Percentiles rank a stretch among this genome's conserved stretches.
Conservation (phyloP, 345 rosid genomes). For the Eutrema heterophyllum region DNA sequence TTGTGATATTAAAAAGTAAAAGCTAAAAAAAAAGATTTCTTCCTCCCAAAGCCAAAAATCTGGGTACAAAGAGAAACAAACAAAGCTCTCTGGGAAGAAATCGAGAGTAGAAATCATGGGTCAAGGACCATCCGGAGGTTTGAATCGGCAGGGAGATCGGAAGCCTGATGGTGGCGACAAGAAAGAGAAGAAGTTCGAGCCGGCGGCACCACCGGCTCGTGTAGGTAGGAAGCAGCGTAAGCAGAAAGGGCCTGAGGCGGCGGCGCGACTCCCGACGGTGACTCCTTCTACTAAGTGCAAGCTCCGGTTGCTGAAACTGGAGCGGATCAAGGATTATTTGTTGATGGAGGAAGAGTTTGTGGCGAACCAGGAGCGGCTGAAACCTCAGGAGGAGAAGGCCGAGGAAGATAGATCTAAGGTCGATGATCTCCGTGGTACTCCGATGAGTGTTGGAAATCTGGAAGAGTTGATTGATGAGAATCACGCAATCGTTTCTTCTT, state of each 20-base stretch:
- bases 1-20: background rate
- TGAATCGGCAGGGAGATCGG: constrained; percentile 77
- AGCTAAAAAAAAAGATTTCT: constrained; percentile 10
- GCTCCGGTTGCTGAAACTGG: constrained; percentile 73
- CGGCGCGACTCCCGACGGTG: constrained; percentile 79
- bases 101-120: constrained; percentile 52
- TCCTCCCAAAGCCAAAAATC: constrained; percentile 29
- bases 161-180: constrained; percentile 69
- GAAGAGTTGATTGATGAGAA: constrained; percentile 97
- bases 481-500: constrained; percentile 89
- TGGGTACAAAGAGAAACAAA: background rate
- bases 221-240: constrained; percentile 86
- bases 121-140: constrained; percentile 86
- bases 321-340: constrained; percentile 83
- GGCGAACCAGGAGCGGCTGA: constrained; percentile 78
- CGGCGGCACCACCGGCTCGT: constrained; percentile 85
- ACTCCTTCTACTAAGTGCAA: constrained; percentile 84
- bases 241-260: constrained; percentile 92
- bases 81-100: background rate
- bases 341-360: constrained; percentile 98
- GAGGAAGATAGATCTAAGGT: constrained; percentile 94
- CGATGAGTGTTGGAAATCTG: constrained; percentile 93
- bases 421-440: constrained; percentile 85
- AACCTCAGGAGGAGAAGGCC: constrained; percentile 95
- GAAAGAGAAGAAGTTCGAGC: constrained; percentile 93